Evolutionary conservation across 1,139 yeast genomes (phyloP).

Genomic region (Torulaspora pretoriensis): DNA sequence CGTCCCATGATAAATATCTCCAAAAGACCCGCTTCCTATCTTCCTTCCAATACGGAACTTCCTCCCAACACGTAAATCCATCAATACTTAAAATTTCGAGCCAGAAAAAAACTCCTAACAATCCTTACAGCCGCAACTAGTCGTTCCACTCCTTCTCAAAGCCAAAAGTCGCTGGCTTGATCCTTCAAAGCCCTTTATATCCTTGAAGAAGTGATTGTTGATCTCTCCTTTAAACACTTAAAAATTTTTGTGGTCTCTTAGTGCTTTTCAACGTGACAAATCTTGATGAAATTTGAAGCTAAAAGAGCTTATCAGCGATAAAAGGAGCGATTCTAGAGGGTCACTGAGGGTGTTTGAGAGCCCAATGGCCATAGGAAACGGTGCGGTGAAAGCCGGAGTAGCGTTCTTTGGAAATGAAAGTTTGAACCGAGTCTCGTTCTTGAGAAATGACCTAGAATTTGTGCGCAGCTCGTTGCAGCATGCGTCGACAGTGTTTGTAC

Average conservation of each 20-base stretch:
- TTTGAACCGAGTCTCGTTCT: constrained; percentile 74
- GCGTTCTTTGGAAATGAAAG: constrained; percentile 51
- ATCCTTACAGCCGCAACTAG: neutral
- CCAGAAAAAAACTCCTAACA: neutral
- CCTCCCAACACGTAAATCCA: constrained; percentile 89
- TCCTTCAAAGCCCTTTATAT: neutral
- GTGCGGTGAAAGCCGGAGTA: constrained; percentile 13
- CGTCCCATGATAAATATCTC: constrained; percentile 91
- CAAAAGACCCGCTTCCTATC: constrained; percentile 96
- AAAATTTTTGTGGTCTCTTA: constrained; percentile 5
- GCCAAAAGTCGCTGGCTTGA: neutral
- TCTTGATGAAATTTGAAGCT: too few relatives aligned
- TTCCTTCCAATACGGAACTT: constrained; percentile 93
- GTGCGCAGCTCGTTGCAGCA: constrained; percentile 50
- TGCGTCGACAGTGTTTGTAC: constrained; percentile 53
- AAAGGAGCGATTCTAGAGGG: neutral
- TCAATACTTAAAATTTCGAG: constrained; percentile 6
- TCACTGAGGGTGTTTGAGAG: neutral
- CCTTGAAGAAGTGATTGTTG: neutral
- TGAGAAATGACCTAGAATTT: constrained; percentile 63
- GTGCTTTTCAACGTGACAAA: neutral
- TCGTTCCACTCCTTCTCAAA: neutral
- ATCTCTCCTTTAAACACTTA: constrained; percentile 4
- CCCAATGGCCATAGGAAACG: neutral
- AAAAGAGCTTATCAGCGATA: neutral